Base-by-base conservation (phyloP, 257 asterid genomes). In the Haberlea rhodopensis region DNA sequence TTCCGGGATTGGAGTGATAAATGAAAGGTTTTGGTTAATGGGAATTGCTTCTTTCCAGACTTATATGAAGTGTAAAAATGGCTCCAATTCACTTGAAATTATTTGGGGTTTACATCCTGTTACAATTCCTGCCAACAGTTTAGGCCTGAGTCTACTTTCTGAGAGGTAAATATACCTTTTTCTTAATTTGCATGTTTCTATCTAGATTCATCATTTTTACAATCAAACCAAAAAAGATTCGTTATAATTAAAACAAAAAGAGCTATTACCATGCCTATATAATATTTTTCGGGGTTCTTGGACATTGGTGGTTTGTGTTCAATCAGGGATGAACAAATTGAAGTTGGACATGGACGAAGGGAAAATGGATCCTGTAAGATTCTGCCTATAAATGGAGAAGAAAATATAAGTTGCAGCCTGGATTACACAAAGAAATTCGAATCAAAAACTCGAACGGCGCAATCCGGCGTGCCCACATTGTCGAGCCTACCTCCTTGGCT, bases 11-110 rank as follows among this genome's bases (percentile, higher is more conserved):
- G 80, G 81, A 28, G 89, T 86, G 64, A 54, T 23, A 43, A 15
- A 43, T 24, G 87, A 84, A 13, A 82, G 60, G 62, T 72, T 84
- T 75, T 85, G 96, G 95, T 61, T 91, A 3, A 59, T 91, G 81
- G 98, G 96, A 61, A 79, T 88, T 20, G 96, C 96, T 48, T 86
- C 87, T 2, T 91, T 81, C 56, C 84, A 83, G 46, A 91, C 90
- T 16, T 91, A 75, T 55, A 81, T 78, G 80, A 88, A 73, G 66
- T 86, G 96, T 56, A 81, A 80, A 74, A 84, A 28, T 57, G 91
- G 94, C n/a, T 71, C 75, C 21, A 74, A 65, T 69, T 86, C 95
- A 3, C 84, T 91, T 20, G 91, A 91, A 75, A 62, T 71, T 22
- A 53, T 85, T 58, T 91, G 95, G 98, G 90, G 89, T 2, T 60